Conservation (phyloP, 805 yeast species). For the Yarrowia sp. region DNA sequence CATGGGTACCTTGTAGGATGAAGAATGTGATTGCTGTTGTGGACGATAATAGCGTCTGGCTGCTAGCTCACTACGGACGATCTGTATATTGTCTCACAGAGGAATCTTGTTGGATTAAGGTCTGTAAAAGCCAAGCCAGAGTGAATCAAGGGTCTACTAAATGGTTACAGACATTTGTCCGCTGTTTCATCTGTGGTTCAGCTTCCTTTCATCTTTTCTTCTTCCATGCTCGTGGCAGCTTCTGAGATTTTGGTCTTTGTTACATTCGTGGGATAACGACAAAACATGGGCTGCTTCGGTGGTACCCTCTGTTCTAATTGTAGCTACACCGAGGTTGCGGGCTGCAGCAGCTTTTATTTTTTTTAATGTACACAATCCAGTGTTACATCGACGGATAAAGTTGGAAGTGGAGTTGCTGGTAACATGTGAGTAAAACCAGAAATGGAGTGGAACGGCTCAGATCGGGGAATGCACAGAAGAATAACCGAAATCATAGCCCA, state of each 20-base stretch:
- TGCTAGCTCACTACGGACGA: neutral
- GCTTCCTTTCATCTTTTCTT: no score
- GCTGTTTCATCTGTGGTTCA: neutral
- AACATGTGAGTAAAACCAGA: neutral
- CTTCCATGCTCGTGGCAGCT: no score
- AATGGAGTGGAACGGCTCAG: neutral
- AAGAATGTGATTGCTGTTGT: neutral
- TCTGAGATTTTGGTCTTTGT: no score
- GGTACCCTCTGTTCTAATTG: neutral
- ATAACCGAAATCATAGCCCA: no score
- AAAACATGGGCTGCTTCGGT: no score
- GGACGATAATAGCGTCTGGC: neutral
- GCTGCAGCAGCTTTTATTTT: neutral
- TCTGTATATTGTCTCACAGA: neutral
- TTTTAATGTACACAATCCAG: neutral
- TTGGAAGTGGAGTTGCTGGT: constrained; percentile 1
- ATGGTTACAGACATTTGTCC: neutral
- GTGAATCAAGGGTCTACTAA: neutral
- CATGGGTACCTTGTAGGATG: neutral
- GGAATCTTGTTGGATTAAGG: neutral
- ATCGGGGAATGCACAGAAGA: neutral
- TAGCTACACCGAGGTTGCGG: neutral
- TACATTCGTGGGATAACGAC: no score
- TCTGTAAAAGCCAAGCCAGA: neutral
- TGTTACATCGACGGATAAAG: constrained; percentile 8